Evolutionary conservation across 2,329 filamentous ascomycete genomes (phyloP), one percentile per base, ranked within the genome.

Genomic region (Ceratocystis harringtonii): DNA sequence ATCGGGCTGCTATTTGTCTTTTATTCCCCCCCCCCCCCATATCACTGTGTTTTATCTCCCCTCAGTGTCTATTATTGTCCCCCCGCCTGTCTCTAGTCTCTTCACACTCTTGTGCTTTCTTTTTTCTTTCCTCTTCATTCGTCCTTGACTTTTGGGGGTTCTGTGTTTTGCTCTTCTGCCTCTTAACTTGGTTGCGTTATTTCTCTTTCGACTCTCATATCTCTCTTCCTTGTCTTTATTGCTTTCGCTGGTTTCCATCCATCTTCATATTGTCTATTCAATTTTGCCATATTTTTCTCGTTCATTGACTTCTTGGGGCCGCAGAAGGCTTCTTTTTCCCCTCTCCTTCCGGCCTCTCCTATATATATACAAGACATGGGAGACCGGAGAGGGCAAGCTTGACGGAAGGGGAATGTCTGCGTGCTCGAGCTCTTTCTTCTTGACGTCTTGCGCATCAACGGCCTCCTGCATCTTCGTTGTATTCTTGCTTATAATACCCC

Each of bases 401-500:
- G 15, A 58, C 15, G 7, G 17, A n/a, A 19, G 28, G 10, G 6
- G 55, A 22, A n/a, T 52, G 12, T 28, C 25, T 48, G 45, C 19
- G 17, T 19, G 50, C 57, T 66, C 43, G 10, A 45, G 25, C 25
- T 61, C 44, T 45, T 60, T 58, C 17, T 60, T 60, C 58, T 63
- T 44, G 22, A 28, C 48, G 8, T 22, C 63, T 66, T 12, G 62
- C 68, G 68, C 66, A 64, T 66, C 67, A 30, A 36, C 66, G 66
- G 68, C 67, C 67, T 68, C 65, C 63, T 45, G 48, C 55, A 22
- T 66, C 55, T 62, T 50, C 50, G 32, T 68, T 41, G 50, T 65
- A 55, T 50, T 68, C 81, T 79, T 74, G 80, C 81, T 79, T 81
- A 79, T 78, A 79, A 81, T 69, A 70, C 70, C 73, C 73, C 73